These are phyloP conservation scores for Yamadazyma insecticola DNA, from an alignment of 805 yeast species.

Conservation along the genomic window DNA sequence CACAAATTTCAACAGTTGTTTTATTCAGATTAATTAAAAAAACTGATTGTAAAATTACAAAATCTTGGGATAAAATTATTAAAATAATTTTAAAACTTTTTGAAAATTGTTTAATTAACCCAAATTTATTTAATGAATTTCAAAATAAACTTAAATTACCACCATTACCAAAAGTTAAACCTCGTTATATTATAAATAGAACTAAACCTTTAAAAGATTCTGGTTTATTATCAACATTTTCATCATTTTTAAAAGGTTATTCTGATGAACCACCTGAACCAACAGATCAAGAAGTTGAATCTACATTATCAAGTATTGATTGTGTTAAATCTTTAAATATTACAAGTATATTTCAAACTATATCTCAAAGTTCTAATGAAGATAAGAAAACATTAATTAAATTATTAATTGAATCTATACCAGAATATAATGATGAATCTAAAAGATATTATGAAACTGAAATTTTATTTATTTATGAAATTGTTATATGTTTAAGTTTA, in stretches of 20 bases:
- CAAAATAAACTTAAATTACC: constrained; percentile 53
- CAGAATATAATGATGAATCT: constrained; percentile 20
- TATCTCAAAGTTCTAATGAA: constrained; percentile 32
- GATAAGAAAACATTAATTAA: constrained; percentile 31
- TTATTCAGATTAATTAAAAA: constrained; percentile 71
- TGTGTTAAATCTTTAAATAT: constrained; percentile 73
- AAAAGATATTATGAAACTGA: constrained; percentile 44
- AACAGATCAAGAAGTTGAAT: constrained; percentile 85
- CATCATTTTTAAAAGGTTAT: constrained; percentile 85
- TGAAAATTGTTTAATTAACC: constrained; percentile 67
- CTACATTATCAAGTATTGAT: constrained; percentile 76
- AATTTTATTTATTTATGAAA: constrained; percentile 45
- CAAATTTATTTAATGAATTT: constrained; percentile 56
- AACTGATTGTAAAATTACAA: constrained; percentile 46
- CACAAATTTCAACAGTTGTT: constrained; percentile 84
- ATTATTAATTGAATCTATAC: constrained; percentile 23
- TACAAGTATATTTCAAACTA: constrained; percentile 48
- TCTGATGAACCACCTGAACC: constrained; percentile 89
- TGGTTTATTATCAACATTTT: constrained; percentile 84
- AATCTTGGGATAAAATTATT: constrained; percentile 59
- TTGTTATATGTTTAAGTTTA: constrained; percentile 31
- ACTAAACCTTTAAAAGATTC: constrained; percentile 62
- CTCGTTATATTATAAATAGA: constrained; percentile 62
- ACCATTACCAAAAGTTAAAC: constrained; percentile 55
- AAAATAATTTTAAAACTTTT: constrained; percentile 60